Evolutionary conservation across 2,329 filamentous ascomycete species (phyloP), one percentile per base, ranked within the genome.

Genomic region (Hirsutella rhossiliensis): DNA sequence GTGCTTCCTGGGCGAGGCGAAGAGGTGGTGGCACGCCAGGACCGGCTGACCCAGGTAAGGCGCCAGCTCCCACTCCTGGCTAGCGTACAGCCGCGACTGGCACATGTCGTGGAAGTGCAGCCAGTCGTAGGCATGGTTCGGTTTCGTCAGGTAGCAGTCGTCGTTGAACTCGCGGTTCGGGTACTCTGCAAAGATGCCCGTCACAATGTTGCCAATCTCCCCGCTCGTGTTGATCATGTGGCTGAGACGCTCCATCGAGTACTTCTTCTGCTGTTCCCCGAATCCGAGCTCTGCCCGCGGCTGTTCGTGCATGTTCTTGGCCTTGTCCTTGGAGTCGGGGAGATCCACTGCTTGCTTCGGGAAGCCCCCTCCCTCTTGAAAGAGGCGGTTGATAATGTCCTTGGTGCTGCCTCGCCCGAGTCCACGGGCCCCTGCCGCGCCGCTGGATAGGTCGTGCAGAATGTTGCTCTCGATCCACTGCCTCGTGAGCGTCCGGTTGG

Each of bases 151-250:
- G 52, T 87, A 83, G 1, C 82, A 84, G 62, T 98, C 92, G 60
- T 98, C 92, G 65, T 96, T 94, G 63, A 84, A 98, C 18, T 88
- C 81, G 53, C 88, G 85, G 37, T 78, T 80, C 0, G 90, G 88
- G 60, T 95, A 98, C 51, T 84, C 76, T 19, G 84, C 72, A 57
- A 96, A 95, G 54, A 94, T 82, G 49, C 97, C 85, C 17, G 79
- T 81, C 57, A 90, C 72, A 54, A 94, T 82, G 47, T 83, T 77
- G 57, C 88, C 84, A 38, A 81, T 76, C 47, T 92, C 87, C 34
- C 85, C 86, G 56, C 80, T 82, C 0, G 84, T 84, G 48, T 89
- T 82, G 28, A 89, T 69, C 75, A 92, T 86, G 54, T 88, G 79
- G 39, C 78, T 69, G 15, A 90, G 67, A 15, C 83, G 76, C 39